Evolutionary conservation across 352 stramenopile genomes (phyloP), one percentile per base, ranked within the genome.

Genomic region (Globisporangium emineosum): DNA sequence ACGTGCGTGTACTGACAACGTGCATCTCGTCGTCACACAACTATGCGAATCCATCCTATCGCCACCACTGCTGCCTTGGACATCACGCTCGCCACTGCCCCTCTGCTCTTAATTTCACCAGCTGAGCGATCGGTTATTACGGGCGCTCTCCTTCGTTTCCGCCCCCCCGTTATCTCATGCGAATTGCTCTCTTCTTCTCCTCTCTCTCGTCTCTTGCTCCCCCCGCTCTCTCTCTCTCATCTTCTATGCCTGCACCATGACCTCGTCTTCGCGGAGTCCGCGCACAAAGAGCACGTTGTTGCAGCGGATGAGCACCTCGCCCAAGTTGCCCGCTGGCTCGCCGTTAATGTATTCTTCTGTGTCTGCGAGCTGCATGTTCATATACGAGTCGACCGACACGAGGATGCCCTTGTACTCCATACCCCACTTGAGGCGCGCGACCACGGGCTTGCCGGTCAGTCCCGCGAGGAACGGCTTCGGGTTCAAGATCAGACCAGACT

Each of bases 261-360:
- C 35, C 33, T 68, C 63, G 35, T 68, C 63, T 25, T 68, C 63
- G 56, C 63, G 63, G 45, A 93, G 86, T 7, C 86, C 90, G 54
- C 94, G 86, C 30, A 99, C 89, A 73, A 99, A 99, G 30, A 99
- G 82, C 30, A 99, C 96, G 83, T 99, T 99, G 83, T 99, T 99
- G 73, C 97, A 99, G 66, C 98, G 91, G 67, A 99, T 99, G 35
- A 99, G 86, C 49, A 99, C 95, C 78, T 99, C 97, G 19, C 98
- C 98, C 62, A 99, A 76, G 70, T 96, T 97, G 53, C 98, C 98
- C 8, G 97, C 96, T 51, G 98, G 91, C 70, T 98, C 79, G 61
- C 97, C 97, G 79, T 99, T 96, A 64, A 99, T 93, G 72, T 96
- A 99, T 77, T 99, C 98, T 74, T 99, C 95, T 29, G 96, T 98